Evolutionary conservation across 805 yeast species (phyloP), one percentile per base, ranked within the genome.

Genomic region (Yarrowia divulgata): DNA sequence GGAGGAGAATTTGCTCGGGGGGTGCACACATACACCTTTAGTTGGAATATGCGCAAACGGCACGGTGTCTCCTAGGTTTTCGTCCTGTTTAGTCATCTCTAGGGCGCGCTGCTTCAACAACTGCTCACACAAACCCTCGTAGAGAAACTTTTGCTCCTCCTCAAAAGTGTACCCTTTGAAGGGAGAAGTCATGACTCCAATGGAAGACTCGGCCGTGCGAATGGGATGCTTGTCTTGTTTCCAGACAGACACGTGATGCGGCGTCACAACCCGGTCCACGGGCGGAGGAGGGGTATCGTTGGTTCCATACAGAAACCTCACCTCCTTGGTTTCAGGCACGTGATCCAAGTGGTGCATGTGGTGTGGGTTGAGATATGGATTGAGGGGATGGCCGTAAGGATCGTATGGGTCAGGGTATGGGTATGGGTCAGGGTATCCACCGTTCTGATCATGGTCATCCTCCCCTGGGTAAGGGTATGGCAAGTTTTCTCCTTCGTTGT

Each of bases 91-190:
- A 23, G 4, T 4, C 29, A 23, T 2, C 2, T 23, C 50, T 7
- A 14, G 8, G 9, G 34, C 34, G 14, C 39, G 10, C 23, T 35
- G 14, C 13, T 32, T 52, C 57, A 52, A 12, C 8, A 52, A 12
- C 58, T 52, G 43, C 32, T 52, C 58, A 37, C 58, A 52, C 10
- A 52, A n/a, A 2, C 58, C 58, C 32, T 52, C 58, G n/a, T 52
- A 52, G 43, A 52, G 23, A 8, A 18, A 13, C 32, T 34, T n/a
- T 18, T 52, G 32, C 32, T 52, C 42, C 18, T 52, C 43, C 8
- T 52, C 58, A 4, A 52, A 32, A 7, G 58, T 52, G 29, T 18
- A 37, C 4, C 39, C 12, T 6, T 23, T 10, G 4, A 3, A n/a
- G 12, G 19, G 14, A 8, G 55, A 3, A 1, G 29, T 23, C 29